Evolutionary conservation across 2,329 filamentous ascomycete species (phyloP).

Genomic region (Allantophomopsis lycopodina): DNA sequence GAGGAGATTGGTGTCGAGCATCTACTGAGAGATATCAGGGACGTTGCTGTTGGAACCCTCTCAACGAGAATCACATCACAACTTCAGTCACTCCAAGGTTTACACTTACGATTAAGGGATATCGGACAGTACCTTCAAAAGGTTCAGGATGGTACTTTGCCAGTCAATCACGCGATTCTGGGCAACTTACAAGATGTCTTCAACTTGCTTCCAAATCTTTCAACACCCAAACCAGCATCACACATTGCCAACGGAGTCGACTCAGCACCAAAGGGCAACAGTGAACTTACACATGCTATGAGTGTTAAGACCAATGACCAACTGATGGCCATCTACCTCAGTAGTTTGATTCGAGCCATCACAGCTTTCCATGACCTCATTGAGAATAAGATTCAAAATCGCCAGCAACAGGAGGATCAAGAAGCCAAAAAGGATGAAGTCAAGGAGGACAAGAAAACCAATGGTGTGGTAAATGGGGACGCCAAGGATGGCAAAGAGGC

Average conservation of each 20-base stretch:
- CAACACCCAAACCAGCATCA: conserved; percentile 59
- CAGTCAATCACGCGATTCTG: conserved; percentile 93
- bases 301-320: conserved; percentile 99
- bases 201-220: conserved; percentile 93
- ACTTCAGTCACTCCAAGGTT: conserved; percentile 88
- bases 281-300: conserved; percentile 90
- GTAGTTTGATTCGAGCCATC: conserved; percentile 91
- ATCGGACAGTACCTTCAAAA: conserved; percentile 94
- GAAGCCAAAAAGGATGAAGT: conserved; percentile 59
- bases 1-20: conserved; percentile 99
- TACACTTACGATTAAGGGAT: conserved; percentile 87
- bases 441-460: conserved; percentile 45
- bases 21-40: conserved; percentile 90
- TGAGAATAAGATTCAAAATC: conserved; percentile 99
- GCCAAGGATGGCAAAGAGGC: conserved; percentile 32
- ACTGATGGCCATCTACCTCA: conserved; percentile 95
- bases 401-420: conserved; percentile 92
- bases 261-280: conserved; percentile 42
- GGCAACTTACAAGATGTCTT: conserved; percentile 99
- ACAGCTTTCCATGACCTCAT: conserved; percentile 98
- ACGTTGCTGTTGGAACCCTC: conserved; percentile 92
- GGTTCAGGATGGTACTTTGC: conserved; percentile 82
- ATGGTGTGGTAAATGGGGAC: conserved; percentile 29
- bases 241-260: conserved; percentile 30
- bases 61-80: conserved; percentile 96